Base-by-base conservation (phyloP, 2,329 filamentous ascomycete genomes). In the Colletotrichum sp. region DNA sequence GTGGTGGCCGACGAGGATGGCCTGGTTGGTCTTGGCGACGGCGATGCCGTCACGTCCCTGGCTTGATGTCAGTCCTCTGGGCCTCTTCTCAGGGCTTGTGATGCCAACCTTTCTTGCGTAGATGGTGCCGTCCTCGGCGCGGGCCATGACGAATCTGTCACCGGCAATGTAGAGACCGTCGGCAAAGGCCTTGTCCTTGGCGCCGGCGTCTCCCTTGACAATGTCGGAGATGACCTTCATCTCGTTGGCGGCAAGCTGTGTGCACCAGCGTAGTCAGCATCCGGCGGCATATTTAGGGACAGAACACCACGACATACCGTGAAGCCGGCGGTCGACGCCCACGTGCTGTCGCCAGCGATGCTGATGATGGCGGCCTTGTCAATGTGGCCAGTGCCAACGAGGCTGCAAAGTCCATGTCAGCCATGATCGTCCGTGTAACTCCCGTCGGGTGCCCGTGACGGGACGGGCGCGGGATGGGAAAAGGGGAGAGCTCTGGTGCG, bases 1-100 rank as follows among this genome's bases (percentile, higher is more conserved):
- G 90, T 98, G 95, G 89, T 98, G 95, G 80, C 92, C 94, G 84
- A 99, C 87, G 83, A 99, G 91, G 84, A 98, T 93, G 80, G 96
- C 95, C 87, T 98, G 94, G 82, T 90, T 93, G 82, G 96, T 98
- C 90, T 98, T 98, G 86, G 93, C 93, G 81, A 97, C 91, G 83
- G 94, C 90, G 82, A 98, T 87, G 79, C 97, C 97, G 83, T 93
- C 91, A 84, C 93, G 95, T 81, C 94, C 95, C 89, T 91, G 78
- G 77, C 77, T 52, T 36, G 22, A 8, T 25, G 36, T 76, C 61
- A 76, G 71, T 22, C 22, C 44, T 12, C 44, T 27, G n/a, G 44
- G 28, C n/a, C 7, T 52, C 44, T 75, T 15, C 44, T 22, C 63
- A 19, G 19, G 63, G 76, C 83, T 13, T 27, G 16, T n/a, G 36